Base-by-base conservation (phyloP, 805 yeast species). In the Metschnikowia chrysomelidarum region DNA sequence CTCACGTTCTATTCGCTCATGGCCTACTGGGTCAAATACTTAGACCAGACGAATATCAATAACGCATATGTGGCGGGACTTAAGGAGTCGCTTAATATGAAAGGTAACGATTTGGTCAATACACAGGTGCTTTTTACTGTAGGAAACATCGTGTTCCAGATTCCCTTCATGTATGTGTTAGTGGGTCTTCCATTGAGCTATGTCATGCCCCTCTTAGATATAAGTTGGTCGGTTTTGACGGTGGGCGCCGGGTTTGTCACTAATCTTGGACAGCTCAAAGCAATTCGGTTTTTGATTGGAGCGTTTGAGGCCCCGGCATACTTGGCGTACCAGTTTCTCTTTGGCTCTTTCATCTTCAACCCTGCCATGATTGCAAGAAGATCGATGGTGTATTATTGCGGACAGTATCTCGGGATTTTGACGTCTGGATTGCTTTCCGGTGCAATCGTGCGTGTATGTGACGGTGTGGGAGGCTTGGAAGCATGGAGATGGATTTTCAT, bases 1-100 rank as follows among this genome's bases (percentile, higher is more conserved):
- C 35, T 59, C 36, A 49, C 55, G 8, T 35, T 54, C 25, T 57
- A 53, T 41, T 48, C 57, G 14, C 50, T 54, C 26, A 31, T 57
- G 21, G 57, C 69, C 4, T 66, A 59, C 49, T 67, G 67, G 51
- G 47, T 50, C 33, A 51, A 51, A 30, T 51, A 51, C 38, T 44
- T 51, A 34, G 54, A 51, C 40, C 55, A 49, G 34, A 40, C 51
- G 9, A 51, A 51, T 36, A 38, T 51, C 26, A 51, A 51, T 25
- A 55, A 54, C 38, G 61, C 60, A 18, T 56, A 56, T 30, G 54
- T 56, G 18, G 47, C 56, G 4, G 60, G 60, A 1, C 36, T 56
- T 31, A 40, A 43, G 34, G 56, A 50, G 13, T 42, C 48, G 22
- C 39, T 55, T 14, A 49, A 50, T 18, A 55, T 56, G 60, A 37